Conservation (phyloP, 441 rosid genomes). For the Pelargonium myrrhifolium region DNA sequence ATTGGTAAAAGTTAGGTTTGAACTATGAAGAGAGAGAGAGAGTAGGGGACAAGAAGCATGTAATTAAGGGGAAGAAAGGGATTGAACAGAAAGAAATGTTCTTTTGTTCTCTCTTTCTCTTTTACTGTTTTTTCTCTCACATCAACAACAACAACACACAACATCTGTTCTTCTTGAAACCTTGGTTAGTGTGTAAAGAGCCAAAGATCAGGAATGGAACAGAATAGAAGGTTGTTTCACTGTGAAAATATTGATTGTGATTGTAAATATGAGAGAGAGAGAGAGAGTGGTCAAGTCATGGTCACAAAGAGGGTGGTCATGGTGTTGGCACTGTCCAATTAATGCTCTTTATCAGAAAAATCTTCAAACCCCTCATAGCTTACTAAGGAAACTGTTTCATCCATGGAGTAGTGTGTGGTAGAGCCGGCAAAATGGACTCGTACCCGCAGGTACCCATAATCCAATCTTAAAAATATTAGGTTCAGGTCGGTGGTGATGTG, state of each 20-base stretch:
- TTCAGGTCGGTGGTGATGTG: too few species aligned
- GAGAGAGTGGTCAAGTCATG: neutral
- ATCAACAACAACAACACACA: neutral
- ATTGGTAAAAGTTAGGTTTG: neutral
- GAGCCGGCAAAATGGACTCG: too few species aligned
- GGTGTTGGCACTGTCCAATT: conserved; percentile 27
- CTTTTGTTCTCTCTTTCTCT: neutral
- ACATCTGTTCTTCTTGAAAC: neutral
- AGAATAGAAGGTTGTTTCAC: neutral
- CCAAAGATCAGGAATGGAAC: conserved; percentile 4
- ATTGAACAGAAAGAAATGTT: conserved; percentile 9
- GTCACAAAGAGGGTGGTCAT: neutral
- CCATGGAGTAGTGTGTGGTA: neutral
- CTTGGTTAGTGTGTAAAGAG: conserved; percentile 5
- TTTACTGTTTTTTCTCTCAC: neutral
- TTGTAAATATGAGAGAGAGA: neutral
- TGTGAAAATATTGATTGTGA: conserved; percentile 4
- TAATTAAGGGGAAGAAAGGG: conserved; percentile 14
- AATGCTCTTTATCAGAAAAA: conserved; percentile 18
- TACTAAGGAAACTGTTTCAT: too few species aligned
- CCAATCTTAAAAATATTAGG: too few species aligned
- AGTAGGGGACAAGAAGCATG: conserved; percentile 41
- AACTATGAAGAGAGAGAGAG: neutral
- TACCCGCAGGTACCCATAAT: too few species aligned
- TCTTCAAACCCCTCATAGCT: neutral